Base-by-base conservation (phyloP, 768 basidiomycete species). In the Collybia sp. region DNA sequence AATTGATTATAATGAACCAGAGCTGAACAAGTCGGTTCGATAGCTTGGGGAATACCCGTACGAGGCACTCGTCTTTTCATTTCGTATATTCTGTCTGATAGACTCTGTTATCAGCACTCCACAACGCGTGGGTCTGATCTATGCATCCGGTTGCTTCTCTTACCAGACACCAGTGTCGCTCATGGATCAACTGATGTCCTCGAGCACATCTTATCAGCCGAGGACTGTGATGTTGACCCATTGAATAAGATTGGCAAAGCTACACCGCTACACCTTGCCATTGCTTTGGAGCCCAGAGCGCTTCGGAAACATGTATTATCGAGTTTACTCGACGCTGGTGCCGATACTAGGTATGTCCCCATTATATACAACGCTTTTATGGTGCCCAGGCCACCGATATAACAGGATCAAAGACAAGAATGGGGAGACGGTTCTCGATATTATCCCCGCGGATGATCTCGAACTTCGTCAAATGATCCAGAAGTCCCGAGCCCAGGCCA, bases 141-240 rank as follows among this genome's bases (percentile, higher is more conserved):
- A 33, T 30, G 20, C 17, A 20, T 18, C 12, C 42, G 8, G 17
- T 37, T 13, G 35, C 12, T 30, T 18, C n/a, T 6, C 17, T 19
- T 13, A 46, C 34, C 31, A 37, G 36, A 16, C 39, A 15, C 16
- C 58, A 84, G 80, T 13, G 77, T 76, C 15, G 70, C 66, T 30
- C 54, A 77, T 35, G 83, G 81, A 17, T 84, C 79, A 18, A 72
- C 71, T 1, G 74, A 76, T 20, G 81, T 84, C 40, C 68, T 91
- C 3, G 87, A 91, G 50, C 71, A 83, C 45, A 79, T 93, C 52
- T 73, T 93, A 30, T 77, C 77, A 4, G 71, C 81, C 55, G 86
- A 90, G 10, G 77, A 73, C 3, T 91, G 88, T 66, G 89, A 92
- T 57, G 88, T 91, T 42, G 89, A 93, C 60, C 79, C 81, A 13